A percentile compares a stretch with the other conserved stretches of the same genome.
These are phyloP conservation scores for Trichoderma citrinoviride DNA, from an alignment of 2,329 filamentous ascomycete genomes.

Conservation along the genomic window DNA sequence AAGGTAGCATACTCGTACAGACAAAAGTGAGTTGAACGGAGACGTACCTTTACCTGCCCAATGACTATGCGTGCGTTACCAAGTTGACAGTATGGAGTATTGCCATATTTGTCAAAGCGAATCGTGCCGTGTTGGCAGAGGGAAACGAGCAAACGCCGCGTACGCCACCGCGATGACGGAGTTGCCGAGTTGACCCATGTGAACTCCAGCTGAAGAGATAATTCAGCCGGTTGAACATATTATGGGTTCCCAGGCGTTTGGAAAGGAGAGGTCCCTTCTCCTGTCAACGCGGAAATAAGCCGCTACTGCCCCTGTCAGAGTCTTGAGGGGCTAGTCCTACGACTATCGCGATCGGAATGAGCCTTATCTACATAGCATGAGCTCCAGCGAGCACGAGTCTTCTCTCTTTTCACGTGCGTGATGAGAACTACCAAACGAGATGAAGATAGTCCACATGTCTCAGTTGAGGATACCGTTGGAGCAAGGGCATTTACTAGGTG, in stretches of 20 bases:
- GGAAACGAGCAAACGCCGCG: not conserved
- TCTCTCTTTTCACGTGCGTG: not conserved
- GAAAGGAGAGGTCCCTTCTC: not conserved
- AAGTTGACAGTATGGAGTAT: not conserved
- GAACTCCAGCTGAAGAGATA: not conserved
- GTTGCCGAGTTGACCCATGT: conserved; percentile 3
- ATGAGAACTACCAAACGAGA: not conserved
- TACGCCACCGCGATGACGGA: conserved; percentile 2
- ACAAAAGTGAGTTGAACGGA: not conserved
- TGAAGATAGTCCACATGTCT: not conserved
- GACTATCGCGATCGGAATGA: conserved; percentile 11
- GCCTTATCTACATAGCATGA: conserved; percentile 1
- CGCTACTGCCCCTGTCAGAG: conserved; percentile 10
- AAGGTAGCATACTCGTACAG: not conserved
- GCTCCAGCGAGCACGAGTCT: not conserved
- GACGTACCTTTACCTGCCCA: not conserved
- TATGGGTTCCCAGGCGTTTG: not conserved
- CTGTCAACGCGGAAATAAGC: not conserved
- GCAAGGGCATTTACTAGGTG: not conserved
- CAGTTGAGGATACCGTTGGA: not conserved
- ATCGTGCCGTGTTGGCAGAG: not conserved
- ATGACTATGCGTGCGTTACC: not conserved
- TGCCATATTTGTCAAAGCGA: not conserved
- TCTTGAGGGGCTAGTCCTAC: conserved; percentile 2
- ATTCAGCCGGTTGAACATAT: not conserved